Evolutionary conservation across 345 rosid genomes (phyloP).

Genomic region (Sonneratia caseolaris): DNA sequence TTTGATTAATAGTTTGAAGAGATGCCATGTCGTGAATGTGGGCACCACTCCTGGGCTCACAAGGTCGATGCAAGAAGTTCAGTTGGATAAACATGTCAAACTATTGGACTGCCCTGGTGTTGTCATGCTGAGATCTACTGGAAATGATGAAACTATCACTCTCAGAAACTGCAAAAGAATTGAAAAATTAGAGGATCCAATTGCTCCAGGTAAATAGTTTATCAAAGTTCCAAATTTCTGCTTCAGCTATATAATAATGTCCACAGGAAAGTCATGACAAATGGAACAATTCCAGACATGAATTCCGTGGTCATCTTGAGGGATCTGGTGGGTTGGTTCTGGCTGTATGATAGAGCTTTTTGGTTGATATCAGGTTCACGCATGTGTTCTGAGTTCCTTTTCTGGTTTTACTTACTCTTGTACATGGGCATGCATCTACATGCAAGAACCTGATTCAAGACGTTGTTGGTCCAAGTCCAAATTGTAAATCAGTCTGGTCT

Average conservation of each 20-base stretch:
- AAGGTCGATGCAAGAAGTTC: constrained; percentile 93
- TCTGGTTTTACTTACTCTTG: neutral
- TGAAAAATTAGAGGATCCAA: constrained; percentile 90
- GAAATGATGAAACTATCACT: constrained; percentile 58
- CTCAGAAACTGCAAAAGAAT: constrained; percentile 95
- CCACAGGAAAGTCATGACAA: neutral
- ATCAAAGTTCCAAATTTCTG: neutral
- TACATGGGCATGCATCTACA: neutral
- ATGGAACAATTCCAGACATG: neutral
- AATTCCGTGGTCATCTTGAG: neutral
- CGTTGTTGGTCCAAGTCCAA: neutral
- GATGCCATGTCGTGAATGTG: constrained; percentile 82
- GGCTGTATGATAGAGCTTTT: neutral
- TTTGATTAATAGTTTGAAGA: constrained; percentile 93
- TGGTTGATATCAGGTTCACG: neutral
- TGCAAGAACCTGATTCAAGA: neutral
- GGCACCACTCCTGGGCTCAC: constrained; percentile 96
- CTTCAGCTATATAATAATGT: neutral
- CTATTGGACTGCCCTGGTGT: constrained; percentile 96
- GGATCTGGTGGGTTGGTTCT: neutral
- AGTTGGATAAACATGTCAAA: constrained; percentile 81
- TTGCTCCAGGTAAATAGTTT: constrained; percentile 63
- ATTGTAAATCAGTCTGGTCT: neutral
- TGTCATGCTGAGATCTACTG: constrained; percentile 78
- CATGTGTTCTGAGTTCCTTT: neutral